Base-by-base conservation (phyloP, 148 eudicot genomes). In the Chenopodium suecicum region DNA sequence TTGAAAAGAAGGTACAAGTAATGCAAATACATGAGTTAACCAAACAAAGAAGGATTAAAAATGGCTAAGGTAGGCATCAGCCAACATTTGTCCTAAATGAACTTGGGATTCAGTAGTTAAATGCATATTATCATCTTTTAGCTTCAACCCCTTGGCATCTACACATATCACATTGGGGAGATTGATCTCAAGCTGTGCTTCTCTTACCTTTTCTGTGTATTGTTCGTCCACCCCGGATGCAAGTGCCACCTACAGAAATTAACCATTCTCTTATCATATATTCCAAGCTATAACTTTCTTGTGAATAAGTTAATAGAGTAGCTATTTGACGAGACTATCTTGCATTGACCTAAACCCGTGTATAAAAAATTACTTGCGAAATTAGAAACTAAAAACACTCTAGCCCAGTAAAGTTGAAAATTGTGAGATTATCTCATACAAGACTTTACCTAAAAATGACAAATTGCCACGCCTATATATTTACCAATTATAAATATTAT, bases 141-240 rank as follows among this genome's bases (percentile, higher is more conserved):
- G 91, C 69, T 82, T 76, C 86, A 95, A 81, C 41, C 98, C 98
- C 80, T 90, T 91, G 1, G 98, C 98, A 87, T 95, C 98, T 23
- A 95, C 93, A 34, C 93, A 94, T 65, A 90, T 88, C 56, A 95
- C 93, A 80, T 91, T 90, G 0, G 92, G 90, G 1, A 90, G 68
- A 19, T 91, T 85, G 25, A 94, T 94, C 60, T 85, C 89, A 70
- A 88, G 80, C 70, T 94, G 98, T 12, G 88, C 91, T 79, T 89
- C 92, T 70, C 97, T 86, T 17, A 95, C 86, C 34, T 83, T 83
- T 56, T 92, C 90, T 14, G 90, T 75, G 77, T 86, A 80, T 10
- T 81, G 86, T 58, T 80, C 77, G 4, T 92, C 90, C 50, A 34
- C 13, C n/a, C 99, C 97, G 29, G 99, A 95, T 71, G 94, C 92